Evolutionary conservation across 805 yeast species (phyloP), one percentile per base, ranked within the genome.

Genomic region (Osmozyma mogii): DNA sequence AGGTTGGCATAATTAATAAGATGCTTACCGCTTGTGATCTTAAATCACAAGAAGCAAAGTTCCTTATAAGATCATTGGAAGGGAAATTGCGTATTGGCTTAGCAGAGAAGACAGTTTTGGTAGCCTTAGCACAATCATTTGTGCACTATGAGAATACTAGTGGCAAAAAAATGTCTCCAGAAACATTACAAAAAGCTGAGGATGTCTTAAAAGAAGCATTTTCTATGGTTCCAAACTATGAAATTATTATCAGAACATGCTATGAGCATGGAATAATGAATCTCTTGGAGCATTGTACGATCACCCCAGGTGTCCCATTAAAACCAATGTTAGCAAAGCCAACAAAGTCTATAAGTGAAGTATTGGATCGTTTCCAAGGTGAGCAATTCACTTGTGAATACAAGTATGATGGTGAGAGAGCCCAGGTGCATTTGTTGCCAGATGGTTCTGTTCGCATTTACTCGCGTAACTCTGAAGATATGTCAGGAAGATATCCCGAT

Each of bases 281-380:
- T 21, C 50, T 92, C 24, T 60, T 70, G 27, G 77, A 79, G 7
- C 72, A 78, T 40, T 78, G 94, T 44, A 75, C 75, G 22, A 60
- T 92, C 37, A 76, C 79, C 7, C 95, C 98, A 0, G 97, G 97
- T 2, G 77, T 92, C 4, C 98, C 98, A 1, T 65, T 92, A 44
- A 89, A 88, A 50, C 98, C 98, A 1, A 92, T 92, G 98, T 72
- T 92, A 47, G 98, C 98, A 5, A 92, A 89, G 50, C 98, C 98
- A 2, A 89, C 97, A 0, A 89, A 92, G 49, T 73, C 96, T 2
- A 78, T 92, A 20, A 72, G 82, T n/a, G 98, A 92, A 50, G 84
- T 92, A 1, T 65, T 92, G 37, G 95, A 92, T 51, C 65, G 94
- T 33, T 88, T 92, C 51, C 82, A 81, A 40, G 85, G 78, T 26